Base-by-base conservation (phyloP, 1,139 yeast species). In the Candida dubliniensis region DNA sequence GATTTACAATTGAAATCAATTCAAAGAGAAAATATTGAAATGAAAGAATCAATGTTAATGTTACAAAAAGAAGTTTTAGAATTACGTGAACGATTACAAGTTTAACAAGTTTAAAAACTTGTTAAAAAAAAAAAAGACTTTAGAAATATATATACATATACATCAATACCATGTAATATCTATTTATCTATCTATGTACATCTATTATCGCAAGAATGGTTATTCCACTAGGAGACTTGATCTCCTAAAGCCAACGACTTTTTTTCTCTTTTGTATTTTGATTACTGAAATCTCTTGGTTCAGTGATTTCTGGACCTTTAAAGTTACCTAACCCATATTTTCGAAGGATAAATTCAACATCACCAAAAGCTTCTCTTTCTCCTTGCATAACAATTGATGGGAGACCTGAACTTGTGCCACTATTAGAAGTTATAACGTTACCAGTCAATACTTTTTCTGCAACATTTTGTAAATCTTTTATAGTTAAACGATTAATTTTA, bases 311-410 rank as follows among this genome's bases (percentile, higher is more conserved):
- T 9, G 61, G 60, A 1, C 63, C 57, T 9, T 46, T 47, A 39
- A 61, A 54, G 35, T 61, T 62, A 1, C 96, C 96, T 48, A 91
- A 69, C 0, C 96, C 97, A 57, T 83, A 87, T 47, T 79, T 76
- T 49, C 75, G 75, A 50, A 89, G 70, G 26, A 84, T 81, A 14
- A 69, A 77, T 34, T 79, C 81, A 26, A 91, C 83, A 61, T 93
- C 96, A 12, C 98, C 98, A 63, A 91, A 88, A 9, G 79, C 70
- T 40, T 81, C 88, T 55, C 95, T 78, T 47, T 87, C 84, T 45
- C 98, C 99, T 69, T 90, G 96, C 74, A 89, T 81, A 5, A 89
- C 95, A 33, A 90, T 72, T 0, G 96, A 86, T 12, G 98, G 95
- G 49, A 67, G 71, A 2, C 91, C 87, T 5, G 78, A 64, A 40